phyloP scores from a whole-genome alignment of 306 rosid species.

The Phaseolus lunatus region DNA sequence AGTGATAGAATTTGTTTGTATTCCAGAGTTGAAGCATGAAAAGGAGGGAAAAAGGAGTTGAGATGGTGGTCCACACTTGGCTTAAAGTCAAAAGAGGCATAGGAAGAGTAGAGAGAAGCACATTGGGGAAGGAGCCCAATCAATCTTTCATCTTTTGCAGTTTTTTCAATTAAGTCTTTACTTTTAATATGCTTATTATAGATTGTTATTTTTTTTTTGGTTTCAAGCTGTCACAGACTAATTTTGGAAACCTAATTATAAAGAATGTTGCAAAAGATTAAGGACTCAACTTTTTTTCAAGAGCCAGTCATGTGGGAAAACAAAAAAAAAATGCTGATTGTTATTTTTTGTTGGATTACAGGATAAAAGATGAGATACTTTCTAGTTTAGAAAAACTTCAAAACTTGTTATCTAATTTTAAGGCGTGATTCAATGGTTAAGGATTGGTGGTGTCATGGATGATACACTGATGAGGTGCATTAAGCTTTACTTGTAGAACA shows the following conservation, averaged over 20 bases:
- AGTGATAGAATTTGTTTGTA: not conserved
- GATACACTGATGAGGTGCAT: not conserved
- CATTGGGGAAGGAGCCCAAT: constrained; percentile 54
- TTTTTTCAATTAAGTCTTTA: too few relatives aligned
- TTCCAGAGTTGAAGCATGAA: not conserved
- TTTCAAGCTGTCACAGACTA: too few relatives aligned
- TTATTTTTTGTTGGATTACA: too few relatives aligned
- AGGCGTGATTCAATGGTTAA: not conserved
- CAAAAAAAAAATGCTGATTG: too few relatives aligned
- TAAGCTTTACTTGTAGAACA: not conserved
- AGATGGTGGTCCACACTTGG: constrained; percentile 24
- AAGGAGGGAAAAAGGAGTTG: constrained; percentile 12
- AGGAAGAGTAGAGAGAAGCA: not conserved
- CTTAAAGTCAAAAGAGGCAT: constrained; percentile 52
- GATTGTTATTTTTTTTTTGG: too few relatives aligned
- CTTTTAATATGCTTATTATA: too few relatives aligned
- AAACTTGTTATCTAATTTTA: not conserved
- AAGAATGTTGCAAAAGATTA: too few relatives aligned
- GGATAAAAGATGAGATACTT: not conserved
- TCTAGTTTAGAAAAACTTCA: not conserved
- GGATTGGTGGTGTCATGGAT: not conserved
- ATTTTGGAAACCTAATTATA: too few relatives aligned
- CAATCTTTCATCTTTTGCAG: too few relatives aligned
- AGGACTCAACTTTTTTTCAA: too few relatives aligned
- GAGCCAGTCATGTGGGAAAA: too few relatives aligned